Evolutionary conservation across 2,329 filamentous ascomycete species (phyloP).

Genomic region (Aspergillus viridinutans): DNA sequence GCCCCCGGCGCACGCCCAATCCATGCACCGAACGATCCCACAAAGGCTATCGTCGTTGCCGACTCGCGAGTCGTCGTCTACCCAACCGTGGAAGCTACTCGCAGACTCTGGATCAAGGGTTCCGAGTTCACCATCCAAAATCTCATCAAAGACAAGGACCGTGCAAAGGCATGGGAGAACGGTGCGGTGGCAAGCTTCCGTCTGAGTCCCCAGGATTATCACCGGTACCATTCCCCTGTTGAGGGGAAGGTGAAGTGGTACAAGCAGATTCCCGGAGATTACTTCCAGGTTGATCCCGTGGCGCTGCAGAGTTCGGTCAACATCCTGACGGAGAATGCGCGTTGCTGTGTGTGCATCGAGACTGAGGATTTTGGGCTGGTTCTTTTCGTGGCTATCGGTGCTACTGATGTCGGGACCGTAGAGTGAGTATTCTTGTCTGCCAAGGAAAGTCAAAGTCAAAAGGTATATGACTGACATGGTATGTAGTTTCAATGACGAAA

Average conservation of each 20-base stretch:
- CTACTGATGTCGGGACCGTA: conserved; percentile 39
- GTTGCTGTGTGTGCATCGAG: conserved; percentile 36
- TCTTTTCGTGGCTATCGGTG: conserved; percentile 42
- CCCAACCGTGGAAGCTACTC: conserved; percentile 29
- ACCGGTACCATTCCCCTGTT: conserved; percentile 45
- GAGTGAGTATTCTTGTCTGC: conserved; percentile 23
- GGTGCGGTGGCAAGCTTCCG: conserved; percentile 41
- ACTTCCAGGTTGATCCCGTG: conserved; percentile 43
- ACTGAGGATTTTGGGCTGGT: conserved; percentile 40
- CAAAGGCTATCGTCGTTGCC: conserved; percentile 29
- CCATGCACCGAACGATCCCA: conserved; percentile 23
- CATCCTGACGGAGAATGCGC: conserved; percentile 37
- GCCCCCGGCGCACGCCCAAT: conserved; percentile 32
- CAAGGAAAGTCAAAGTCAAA: neutral
- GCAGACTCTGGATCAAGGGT: conserved; percentile 43
- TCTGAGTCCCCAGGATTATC: conserved; percentile 45
- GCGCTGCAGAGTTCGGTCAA: conserved; percentile 31
- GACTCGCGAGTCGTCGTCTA: conserved; percentile 39
- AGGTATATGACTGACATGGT: neutral
- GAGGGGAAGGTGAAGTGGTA: conserved; percentile 36
- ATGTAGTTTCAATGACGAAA: conserved; percentile 33
- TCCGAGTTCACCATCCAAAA: conserved; percentile 41
- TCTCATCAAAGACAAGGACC: conserved; percentile 33
- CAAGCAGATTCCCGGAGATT: conserved; percentile 40
- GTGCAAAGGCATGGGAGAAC: conserved; percentile 31